Evolutionary conservation across 1,284 basidiomycete species (phyloP).

Genomic region (Somion occarium): DNA sequence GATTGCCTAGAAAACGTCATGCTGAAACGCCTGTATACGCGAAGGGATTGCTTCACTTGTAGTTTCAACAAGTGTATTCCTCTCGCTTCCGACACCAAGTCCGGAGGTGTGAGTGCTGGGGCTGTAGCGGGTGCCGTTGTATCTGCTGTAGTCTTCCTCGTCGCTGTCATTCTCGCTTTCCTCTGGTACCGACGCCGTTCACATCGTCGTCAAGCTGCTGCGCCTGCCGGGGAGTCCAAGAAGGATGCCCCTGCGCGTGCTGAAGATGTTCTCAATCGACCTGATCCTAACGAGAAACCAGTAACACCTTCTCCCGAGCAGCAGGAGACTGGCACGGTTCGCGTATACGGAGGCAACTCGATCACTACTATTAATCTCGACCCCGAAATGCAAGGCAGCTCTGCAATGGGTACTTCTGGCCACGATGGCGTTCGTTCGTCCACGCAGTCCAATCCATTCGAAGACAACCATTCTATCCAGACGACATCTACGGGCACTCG

Average conservation of each 20-base stretch:
- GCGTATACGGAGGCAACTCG: conserved; percentile 42
- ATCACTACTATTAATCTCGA: conserved; percentile 55
- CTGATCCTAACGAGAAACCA: conserved; percentile 70
- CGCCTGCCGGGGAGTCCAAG: conserved; percentile 29
- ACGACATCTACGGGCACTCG: conserved; percentile 66
- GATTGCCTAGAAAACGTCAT: neutral
- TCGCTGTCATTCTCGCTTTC: conserved; percentile 43
- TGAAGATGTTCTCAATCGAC: conserved; percentile 69
- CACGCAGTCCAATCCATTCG: conserved; percentile 62
- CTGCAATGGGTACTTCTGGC: conserved; percentile 23
- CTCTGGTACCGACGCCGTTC: conserved; percentile 59
- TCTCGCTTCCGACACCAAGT: conserved; percentile 18
- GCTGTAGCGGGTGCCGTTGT: conserved; percentile 72
- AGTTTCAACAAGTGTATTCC: conserved; percentile 43
- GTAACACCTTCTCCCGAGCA: conserved; percentile 16
- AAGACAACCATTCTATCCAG: conserved; percentile 71
- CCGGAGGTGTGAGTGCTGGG: conserved; percentile 52
- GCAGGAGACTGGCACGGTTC: conserved; percentile 35
- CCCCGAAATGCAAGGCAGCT: conserved; percentile 39
- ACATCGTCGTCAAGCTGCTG: conserved; percentile 20
- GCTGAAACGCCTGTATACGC: conserved; percentile 3
- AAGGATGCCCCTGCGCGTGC: conserved; percentile 66
- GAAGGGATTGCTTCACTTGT: conserved; percentile 57
- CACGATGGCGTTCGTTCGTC: conserved; percentile 28
- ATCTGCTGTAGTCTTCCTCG: conserved; percentile 56